Percentiles rank a stretch among this genome's conserved stretches.
These are phyloP conservation scores for Kingdonia uniflora DNA, from an alignment of 164 flowering plant genomes.

Conservation along the genomic window DNA sequence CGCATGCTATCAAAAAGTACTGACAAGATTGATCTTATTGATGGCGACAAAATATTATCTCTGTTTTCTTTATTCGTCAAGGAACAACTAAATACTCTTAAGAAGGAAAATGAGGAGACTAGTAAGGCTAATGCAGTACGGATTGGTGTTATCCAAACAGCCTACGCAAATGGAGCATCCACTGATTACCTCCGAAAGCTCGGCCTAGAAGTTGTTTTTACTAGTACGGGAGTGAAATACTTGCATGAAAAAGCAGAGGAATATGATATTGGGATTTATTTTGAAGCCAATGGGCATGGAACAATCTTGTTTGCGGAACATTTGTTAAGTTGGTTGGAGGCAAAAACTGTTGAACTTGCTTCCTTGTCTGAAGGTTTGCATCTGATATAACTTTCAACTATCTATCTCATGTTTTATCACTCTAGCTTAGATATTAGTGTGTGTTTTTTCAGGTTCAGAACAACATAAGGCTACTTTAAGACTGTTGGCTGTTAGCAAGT, in stretches of 20 bases:
- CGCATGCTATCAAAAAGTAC: slow-evolving; percentile 23
- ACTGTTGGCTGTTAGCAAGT: slow-evolving; percentile 61
- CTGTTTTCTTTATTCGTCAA: slow-evolving; percentile 74
- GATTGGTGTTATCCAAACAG: slow-evolving; percentile 86
- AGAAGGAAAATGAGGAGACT: slow-evolving; percentile 11
- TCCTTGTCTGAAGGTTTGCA: slow-evolving; percentile 39
- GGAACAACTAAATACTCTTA: slow-evolving; percentile 55
- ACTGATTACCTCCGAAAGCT: slow-evolving; percentile 58
- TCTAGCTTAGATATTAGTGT: not conserved
- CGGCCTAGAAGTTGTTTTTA: slow-evolving; percentile 66
- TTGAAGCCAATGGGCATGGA: slow-evolving; percentile 99
- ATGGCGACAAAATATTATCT: slow-evolving; percentile 93
- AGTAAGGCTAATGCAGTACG: slow-evolving; percentile 19
- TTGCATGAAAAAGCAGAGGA: slow-evolving; percentile 85
- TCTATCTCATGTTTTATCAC: not conserved
- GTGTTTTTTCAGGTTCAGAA: slow-evolving; percentile 51
- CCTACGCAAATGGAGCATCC: slow-evolving; percentile 97
- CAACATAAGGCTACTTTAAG: slow-evolving; percentile 69
- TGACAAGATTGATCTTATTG: slow-evolving; percentile 61
- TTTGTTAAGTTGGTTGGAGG: slow-evolving; percentile 51
- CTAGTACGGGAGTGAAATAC: slow-evolving; percentile 91
- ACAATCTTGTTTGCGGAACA: slow-evolving; percentile 76
- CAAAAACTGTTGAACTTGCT: slow-evolving; percentile 35
- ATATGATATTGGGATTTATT: slow-evolving; percentile 89
- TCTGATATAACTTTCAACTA: slow-evolving; percentile 2